Conservation (phyloP, 768 basidiomycete species). For the Leccinum pellstonianum region DNA sequence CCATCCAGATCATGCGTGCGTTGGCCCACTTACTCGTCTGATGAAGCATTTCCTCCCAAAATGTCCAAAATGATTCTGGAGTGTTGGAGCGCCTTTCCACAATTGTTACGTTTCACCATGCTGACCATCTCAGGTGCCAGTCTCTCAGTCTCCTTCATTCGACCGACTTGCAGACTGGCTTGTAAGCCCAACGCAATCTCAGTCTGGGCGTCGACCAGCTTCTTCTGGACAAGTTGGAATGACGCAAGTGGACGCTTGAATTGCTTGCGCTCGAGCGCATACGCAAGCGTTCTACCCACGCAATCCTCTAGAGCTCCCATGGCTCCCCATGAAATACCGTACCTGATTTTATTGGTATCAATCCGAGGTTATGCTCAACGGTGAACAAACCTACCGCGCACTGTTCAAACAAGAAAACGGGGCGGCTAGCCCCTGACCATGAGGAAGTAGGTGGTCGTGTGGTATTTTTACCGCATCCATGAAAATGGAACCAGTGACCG, state of each 20-base stretch:
- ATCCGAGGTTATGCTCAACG: not conserved
- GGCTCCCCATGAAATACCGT: constrained; percentile 91
- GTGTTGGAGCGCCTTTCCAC: constrained; percentile 88
- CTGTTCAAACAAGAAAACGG: constrained; percentile 94
- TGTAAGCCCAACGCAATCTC: constrained; percentile 78
- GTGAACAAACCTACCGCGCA: constrained; percentile 50
- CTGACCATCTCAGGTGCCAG: constrained; percentile 91
- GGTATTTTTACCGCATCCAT: constrained; percentile 88
- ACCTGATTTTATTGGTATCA: constrained; percentile 39
- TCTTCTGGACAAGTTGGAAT: constrained; percentile 98
- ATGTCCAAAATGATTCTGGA: constrained; percentile 82
- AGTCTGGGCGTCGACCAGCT: constrained; percentile 90
- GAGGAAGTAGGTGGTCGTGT: constrained; percentile 72
- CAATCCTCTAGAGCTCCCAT: constrained; percentile 97
- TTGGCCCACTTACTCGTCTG: constrained; percentile 71
- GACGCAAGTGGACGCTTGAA: constrained; percentile 87
- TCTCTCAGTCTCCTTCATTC: constrained; percentile 77
- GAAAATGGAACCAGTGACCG: constrained; percentile 83
- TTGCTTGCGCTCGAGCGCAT: constrained; percentile 88
- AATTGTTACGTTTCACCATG: constrained; percentile 93
- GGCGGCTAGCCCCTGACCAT: constrained; percentile 72
- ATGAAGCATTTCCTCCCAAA: constrained; percentile 89
- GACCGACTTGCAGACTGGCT: constrained; percentile 76
- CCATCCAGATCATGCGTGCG: not conserved
- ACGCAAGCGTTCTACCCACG: constrained; percentile 69